Evolutionary conservation across 2,329 filamentous ascomycete genomes (phyloP).

Genomic region (Aspergillus ustus): DNA sequence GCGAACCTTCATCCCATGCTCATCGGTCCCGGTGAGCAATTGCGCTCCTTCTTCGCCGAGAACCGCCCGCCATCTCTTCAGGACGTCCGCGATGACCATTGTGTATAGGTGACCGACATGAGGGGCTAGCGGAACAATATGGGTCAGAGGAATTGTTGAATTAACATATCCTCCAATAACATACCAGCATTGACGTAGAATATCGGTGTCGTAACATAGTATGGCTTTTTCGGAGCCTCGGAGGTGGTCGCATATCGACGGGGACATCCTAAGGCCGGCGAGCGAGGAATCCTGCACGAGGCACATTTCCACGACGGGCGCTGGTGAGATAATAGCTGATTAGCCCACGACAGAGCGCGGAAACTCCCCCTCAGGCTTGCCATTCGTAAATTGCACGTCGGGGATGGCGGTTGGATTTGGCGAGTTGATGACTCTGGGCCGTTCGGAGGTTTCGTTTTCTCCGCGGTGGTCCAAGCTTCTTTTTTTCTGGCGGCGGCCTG

Average conservation of each 20-base stretch:
- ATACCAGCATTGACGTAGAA: conserved; percentile 97
- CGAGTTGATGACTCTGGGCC: conserved; percentile 25
- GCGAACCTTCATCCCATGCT: conserved; percentile 86
- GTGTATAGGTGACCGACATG: conserved; percentile 95
- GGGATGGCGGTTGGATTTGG: no score
- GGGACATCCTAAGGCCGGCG: conserved; percentile 24
- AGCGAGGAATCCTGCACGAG: conserved; percentile 31
- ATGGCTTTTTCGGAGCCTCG: conserved; percentile 68
- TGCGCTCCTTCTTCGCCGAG: conserved; percentile 69
- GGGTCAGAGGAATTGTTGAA: background rate
- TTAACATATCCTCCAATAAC: background rate
- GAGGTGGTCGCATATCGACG: conserved; percentile 37
- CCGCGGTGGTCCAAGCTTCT: conserved; percentile 44
- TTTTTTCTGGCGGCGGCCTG: conserved; percentile 27
- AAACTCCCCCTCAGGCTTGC: conserved; percentile 33
- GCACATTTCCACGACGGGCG: conserved; percentile 37
- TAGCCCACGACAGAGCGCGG: conserved; percentile 38
- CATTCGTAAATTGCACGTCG: conserved; percentile 29
- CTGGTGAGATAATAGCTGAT: conserved; percentile 28
- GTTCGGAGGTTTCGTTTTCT: conserved; percentile 31
- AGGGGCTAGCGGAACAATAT: conserved; percentile 62
- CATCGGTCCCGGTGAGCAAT: conserved; percentile 90
- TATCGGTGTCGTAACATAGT: conserved; percentile 94
- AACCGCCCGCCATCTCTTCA: conserved; percentile 88
- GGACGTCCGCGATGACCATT: conserved; percentile 85